Base-by-base conservation (phyloP, 2,329 filamentous ascomycete genomes). In the Teratosphaeria destructans region DNA sequence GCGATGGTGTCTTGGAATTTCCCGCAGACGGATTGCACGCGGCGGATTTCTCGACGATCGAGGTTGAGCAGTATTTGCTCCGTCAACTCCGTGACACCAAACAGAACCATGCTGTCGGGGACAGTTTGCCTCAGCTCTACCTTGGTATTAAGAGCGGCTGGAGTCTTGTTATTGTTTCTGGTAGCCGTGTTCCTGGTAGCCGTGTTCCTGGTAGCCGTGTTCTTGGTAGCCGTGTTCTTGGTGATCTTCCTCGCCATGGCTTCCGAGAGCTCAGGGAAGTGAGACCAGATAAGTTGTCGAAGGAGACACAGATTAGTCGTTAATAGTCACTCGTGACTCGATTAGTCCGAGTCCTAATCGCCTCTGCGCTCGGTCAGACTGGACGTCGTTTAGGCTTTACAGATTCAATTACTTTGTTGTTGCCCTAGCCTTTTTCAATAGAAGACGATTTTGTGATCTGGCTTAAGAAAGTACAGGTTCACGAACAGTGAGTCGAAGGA, bases 11-110 rank as follows among this genome's bases (percentile, higher is more conserved):
- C 43, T 5, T 39, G 14, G 52, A 16, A 29, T 7, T 54, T 11
- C 27, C n/a, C 16, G 32, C 11, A 32, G 12, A 54, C 52, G 12
- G 27, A 11, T 26, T 54, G 11, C 23, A 32, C 23, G 11, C 11
- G 1, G 52, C 16, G 49, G 14, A 57, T 37, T 37, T 57, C 16
- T 6, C 7, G 8, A 37, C 39, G 52, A 32, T 57, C 29, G 14
- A 53, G 52, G 8, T 43, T 12, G 3, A 35, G 37, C 1, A 60
- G 59, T 3, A 62, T 62, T 29, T 27, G 34, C 54, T 62, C 61
- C 12, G 55, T 35, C 11, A 62, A 54, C 49, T 60, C 59, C 5
- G 43, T 14, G n/a, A 57, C 57, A 49, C 12, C 32, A 57, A 60
- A 60, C 14, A 59, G 52, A 3, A 10, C 16, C 43, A 19, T 6